Evolutionary conservation across 1,139 yeast species (phyloP), one percentile per base, ranked within the genome.

Genomic region (Yamadazyma aaseri): DNA sequence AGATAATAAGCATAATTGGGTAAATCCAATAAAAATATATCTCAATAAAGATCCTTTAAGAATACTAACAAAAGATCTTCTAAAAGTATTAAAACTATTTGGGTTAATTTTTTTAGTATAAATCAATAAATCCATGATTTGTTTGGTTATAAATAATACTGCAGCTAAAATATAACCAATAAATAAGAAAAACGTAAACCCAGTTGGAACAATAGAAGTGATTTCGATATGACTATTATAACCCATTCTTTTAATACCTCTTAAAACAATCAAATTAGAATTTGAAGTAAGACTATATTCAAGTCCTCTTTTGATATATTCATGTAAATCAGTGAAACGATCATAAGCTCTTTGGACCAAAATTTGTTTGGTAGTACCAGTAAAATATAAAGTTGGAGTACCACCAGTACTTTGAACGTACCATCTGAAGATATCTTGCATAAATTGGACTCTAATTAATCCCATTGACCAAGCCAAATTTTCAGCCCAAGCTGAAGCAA

Each of bases 391-490:
- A 7, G 81, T 60, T 28, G 92, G 89, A 1, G 69, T 60, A 32
- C 94, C 94, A 34, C 94, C 94, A 3, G 92, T 83, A 33, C 86
- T 63, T 56, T 84, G 87, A 31, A 84, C 76, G 48, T 81, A 84
- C 94, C 94, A 84, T 50, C 90, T 69, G 55, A 84, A 81, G 47
- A 84, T 80, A 38, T 78, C 66, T 58, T 82, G 90, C 89, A 84
- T 82, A 50, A 83, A 83, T 3, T 56, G 51, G 27, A 81, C 72
- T 49, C 79, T 65, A 46, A 84, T 83, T 41, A 84, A 65, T 1
- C 94, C 94, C 90, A 84, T 83, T 2, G 90, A 81, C 94, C 94
- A 84, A 17, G 86, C 86, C 55, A 84, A 69, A 51, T 84, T 84
- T 53, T 81, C 89, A 4, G 86, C 69, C 94, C 94, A 84, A 5